These are phyloP conservation scores for Rubus parviflorus DNA, from an alignment of 306 rosid species.

Conservation along the genomic window DNA sequence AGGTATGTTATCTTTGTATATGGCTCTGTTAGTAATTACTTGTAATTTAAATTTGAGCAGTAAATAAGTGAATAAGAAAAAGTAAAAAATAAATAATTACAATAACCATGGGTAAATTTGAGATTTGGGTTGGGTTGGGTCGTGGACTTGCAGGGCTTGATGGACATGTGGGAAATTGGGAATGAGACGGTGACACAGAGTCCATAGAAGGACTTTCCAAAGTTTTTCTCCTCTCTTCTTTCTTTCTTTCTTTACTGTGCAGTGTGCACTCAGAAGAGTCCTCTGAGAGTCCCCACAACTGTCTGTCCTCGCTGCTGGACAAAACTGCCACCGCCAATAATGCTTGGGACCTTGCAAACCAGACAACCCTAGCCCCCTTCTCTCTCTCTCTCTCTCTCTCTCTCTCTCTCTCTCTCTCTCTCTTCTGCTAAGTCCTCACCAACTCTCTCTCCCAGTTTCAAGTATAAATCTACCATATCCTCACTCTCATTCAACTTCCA, in stretches of 20 bases:
- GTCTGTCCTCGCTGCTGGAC: slow-evolving; percentile 75
- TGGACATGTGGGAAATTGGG: slow-evolving; percentile 28
- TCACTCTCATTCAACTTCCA: slow-evolving; percentile 21
- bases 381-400: slow-evolving; percentile 16
- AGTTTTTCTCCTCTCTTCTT: background rate
- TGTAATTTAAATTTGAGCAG: too few relatives aligned
- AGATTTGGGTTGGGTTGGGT: slow-evolving; percentile 7
- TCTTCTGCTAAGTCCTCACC: slow-evolving; percentile 4
- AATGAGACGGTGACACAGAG: slow-evolving; percentile 43
- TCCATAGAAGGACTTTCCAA: slow-evolving; percentile 63
- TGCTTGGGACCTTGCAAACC: slow-evolving; percentile 77
- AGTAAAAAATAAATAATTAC: background rate
- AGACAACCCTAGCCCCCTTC: slow-evolving; percentile 46
- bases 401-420: slow-evolving; percentile 15
- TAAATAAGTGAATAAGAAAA: background rate
- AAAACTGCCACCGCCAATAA: slow-evolving; percentile 94
- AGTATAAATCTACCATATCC: slow-evolving; percentile 35
- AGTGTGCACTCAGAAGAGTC: slow-evolving; percentile 11
- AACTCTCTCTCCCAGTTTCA: slow-evolving; percentile 29
- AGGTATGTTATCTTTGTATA: too few relatives aligned
- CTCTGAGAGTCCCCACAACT: slow-evolving; percentile 69
- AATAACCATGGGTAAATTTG: background rate
- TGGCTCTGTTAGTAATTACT: too few relatives aligned
- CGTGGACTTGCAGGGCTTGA: background rate
- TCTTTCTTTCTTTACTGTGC: slow-evolving; percentile 25